phyloP scores from a whole-genome alignment of 345 rosid genomes.

The Hibiscus trionum region DNA sequence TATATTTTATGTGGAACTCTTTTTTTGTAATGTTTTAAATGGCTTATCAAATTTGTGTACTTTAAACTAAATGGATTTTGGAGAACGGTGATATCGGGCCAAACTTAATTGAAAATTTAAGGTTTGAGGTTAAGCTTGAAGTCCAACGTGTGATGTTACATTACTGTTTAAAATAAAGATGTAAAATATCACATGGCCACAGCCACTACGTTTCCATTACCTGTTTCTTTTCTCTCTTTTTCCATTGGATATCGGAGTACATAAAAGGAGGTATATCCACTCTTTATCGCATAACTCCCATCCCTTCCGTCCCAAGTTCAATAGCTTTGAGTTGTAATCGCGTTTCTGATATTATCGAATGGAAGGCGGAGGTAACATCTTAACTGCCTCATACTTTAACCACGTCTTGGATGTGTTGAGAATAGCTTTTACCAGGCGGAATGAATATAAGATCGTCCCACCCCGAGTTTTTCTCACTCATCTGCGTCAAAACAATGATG shows the following conservation, averaged over 20 bases:
- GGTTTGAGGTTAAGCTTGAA: too few species aligned
- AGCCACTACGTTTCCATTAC: not conserved
- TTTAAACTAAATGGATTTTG: too few species aligned
- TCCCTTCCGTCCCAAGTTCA: not conserved
- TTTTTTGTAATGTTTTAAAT: too few species aligned
- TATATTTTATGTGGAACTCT: too few species aligned
- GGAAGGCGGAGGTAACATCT: conserved; percentile 3
- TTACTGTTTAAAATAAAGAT: not conserved
- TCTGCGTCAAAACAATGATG: conserved; percentile 31
- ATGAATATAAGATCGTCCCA: conserved; percentile 94
- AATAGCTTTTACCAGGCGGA: conserved; percentile 88
- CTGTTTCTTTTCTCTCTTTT: not conserved
- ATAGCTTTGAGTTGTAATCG: not conserved
- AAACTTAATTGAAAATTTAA: too few species aligned
- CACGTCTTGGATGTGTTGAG: conserved; percentile 80
- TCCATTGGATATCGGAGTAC: not conserved
- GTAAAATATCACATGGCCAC: not conserved
- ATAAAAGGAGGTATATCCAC: not conserved
- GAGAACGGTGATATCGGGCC: too few species aligned
- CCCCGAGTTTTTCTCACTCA: conserved; percentile 76
- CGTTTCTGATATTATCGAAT: not conserved
- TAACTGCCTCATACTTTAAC: conserved; percentile 23
- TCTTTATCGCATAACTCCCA: not conserved
- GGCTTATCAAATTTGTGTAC: too few species aligned
- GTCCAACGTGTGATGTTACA: too few species aligned